A percentile compares a stretch with the other conserved stretches of the same genome.
Conservation (phyloP, 1,284 basidiomycete species). For the Hortiboletus rubellus region DNA sequence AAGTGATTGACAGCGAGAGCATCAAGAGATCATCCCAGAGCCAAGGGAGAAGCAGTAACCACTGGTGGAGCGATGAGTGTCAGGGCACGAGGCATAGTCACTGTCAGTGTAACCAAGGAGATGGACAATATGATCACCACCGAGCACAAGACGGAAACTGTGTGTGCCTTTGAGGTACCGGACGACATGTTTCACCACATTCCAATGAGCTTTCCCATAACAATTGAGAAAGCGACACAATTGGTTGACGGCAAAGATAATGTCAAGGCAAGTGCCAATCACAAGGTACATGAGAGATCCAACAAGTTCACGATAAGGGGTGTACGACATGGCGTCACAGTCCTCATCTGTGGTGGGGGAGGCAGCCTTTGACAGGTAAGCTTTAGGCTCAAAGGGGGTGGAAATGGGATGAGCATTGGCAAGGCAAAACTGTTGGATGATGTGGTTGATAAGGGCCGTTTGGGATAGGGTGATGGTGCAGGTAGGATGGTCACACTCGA, state of each 20-base stretch:
- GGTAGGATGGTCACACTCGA: fast-evolving
- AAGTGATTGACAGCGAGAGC: background rate
- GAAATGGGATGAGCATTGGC: background rate
- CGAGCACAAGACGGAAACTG: background rate
- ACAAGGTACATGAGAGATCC: background rate
- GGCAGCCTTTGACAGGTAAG: too few species aligned
- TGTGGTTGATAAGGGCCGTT: background rate
- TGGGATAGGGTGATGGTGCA: background rate
- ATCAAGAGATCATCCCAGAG: background rate
- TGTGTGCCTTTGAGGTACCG: background rate
- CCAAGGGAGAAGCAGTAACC: too few species aligned
- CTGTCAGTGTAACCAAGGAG: background rate
- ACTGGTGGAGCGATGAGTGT: too few species aligned
- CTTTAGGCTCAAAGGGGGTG: background rate
- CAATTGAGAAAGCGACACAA: background rate
- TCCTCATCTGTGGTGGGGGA: too few species aligned
- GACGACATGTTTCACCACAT: background rate
- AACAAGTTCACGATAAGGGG: background rate
- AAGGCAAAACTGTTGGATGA: background rate
- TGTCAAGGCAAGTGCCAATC: background rate
- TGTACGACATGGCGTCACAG: too few species aligned
- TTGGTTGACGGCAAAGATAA: background rate
- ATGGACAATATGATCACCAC: background rate
- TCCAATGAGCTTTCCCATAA: background rate
- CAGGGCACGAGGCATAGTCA: background rate